A percentile compares a stretch with the other conserved stretches of the same genome.
Evolutionary conservation across 306 rosid genomes (phyloP).

Genomic region (Cucurbita maxima): DNA sequence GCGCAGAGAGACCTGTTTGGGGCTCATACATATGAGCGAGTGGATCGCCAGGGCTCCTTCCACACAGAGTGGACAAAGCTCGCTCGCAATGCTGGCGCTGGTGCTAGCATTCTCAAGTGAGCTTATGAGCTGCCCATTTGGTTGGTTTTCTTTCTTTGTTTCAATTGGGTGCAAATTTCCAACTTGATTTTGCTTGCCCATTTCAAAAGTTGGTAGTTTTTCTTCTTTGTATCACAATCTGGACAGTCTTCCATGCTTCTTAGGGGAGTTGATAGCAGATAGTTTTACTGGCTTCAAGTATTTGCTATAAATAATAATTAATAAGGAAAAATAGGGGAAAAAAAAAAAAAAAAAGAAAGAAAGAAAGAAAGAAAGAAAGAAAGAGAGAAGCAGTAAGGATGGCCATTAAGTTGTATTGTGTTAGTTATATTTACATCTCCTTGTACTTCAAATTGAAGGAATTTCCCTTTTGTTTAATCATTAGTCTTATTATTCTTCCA

Average conservation of each 20-base stretch:
- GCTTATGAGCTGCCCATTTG: background rate
- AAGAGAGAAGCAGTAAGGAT: background rate
- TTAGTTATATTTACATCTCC: background rate
- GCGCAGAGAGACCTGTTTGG: conserved; percentile 95
- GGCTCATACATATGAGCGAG: conserved; percentile 82
- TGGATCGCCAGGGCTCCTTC: conserved; percentile 69
- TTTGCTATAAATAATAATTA: background rate
- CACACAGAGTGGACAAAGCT: conserved; percentile 92
- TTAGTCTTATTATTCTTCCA: background rate
- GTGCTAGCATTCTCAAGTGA: conserved; percentile 51
- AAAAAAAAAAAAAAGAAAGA: too few relatives aligned
- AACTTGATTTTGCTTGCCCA: conserved; percentile 3
- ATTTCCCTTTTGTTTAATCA: background rate
- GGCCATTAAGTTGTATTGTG: background rate
- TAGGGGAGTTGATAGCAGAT: conserved; percentile 6
- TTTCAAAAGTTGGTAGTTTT: conserved; percentile 1
- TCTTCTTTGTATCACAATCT: conserved; percentile 20
- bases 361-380: too few relatives aligned
- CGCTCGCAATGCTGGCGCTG: conserved; percentile 43
- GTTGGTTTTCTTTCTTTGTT: conserved; percentile 8
- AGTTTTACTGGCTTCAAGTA: background rate
- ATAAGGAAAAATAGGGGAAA: background rate
- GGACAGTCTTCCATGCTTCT: conserved; percentile 18
- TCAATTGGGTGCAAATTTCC: conserved; percentile 10
- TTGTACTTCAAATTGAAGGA: background rate